Percentiles rank a stretch among this genome's conserved stretches.
phyloP scores from a whole-genome alignment of 345 rosid genomes.

The Salix suchowensis region DNA sequence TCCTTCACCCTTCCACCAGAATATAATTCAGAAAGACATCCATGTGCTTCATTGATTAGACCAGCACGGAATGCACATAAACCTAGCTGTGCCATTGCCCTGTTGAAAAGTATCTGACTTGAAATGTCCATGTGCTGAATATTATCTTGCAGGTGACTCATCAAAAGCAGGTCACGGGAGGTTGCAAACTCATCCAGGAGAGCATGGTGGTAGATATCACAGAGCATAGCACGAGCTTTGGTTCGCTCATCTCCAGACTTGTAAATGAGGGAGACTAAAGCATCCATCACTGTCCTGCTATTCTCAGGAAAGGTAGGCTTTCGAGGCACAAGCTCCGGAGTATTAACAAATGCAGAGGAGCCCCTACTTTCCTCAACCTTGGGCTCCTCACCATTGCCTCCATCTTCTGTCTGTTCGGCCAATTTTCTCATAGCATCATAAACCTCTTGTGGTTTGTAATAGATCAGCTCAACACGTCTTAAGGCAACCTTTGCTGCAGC shows the following conservation, averaged over 20 bases:
- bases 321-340: constrained; percentile 77
- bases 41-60: constrained; percentile 66
- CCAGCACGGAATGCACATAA: constrained; percentile 87
- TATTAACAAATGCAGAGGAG: constrained; percentile 61
- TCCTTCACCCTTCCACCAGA: constrained; percentile 92
- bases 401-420: constrained; percentile 60
- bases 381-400: constrained; percentile 40
- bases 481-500: constrained; percentile 83
- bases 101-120: constrained; percentile 87
- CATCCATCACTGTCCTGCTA: constrained; percentile 86
- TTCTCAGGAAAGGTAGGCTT: constrained; percentile 83
- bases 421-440: constrained; percentile 94
- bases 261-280: constrained; percentile 81
- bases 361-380: constrained; percentile 58
- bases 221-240: constrained; percentile 94
- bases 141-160: constrained; percentile 94
- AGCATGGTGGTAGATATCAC: constrained; percentile 94
- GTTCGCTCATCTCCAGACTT: constrained; percentile 91
- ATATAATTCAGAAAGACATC: constrained; percentile 87
- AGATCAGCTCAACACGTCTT: constrained; percentile 71
- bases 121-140: constrained; percentile 88
- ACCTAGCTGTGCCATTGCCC: constrained; percentile 97
- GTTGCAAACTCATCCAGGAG: constrained; percentile 67
- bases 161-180: constrained; percentile 73
- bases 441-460: constrained; percentile 91